Conservation (phyloP, 1,139 yeast genomes). For the Geotrichum carabidarum region DNA sequence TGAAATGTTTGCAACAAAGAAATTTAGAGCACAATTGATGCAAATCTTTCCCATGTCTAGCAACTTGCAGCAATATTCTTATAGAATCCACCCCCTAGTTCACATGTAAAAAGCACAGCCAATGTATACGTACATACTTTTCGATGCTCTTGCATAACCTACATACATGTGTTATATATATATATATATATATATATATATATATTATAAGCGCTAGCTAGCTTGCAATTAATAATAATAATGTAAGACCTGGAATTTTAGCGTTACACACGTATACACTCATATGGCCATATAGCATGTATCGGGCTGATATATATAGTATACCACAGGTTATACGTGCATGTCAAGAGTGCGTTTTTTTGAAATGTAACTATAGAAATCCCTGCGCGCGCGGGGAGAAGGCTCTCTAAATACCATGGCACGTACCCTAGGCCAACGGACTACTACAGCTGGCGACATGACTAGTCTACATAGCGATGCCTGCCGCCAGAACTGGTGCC, state of each 20-base stretch:
- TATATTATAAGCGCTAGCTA: not conserved
- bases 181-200: not conserved
- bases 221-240: no score
- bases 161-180: not conserved
- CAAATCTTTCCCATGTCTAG: no score
- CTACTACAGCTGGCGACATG: no score
- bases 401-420: not conserved
- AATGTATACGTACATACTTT: not conserved
- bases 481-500: not conserved
- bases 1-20: no score
- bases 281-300: no score
- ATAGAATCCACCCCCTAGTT: not conserved
- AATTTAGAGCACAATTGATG: no score
- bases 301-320: not conserved
- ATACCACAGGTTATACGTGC: not conserved
- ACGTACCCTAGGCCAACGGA: not conserved
- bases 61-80: not conserved
- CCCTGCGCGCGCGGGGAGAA: no score
- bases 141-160: not conserved
- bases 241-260: no score
- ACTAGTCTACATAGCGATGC: not conserved
- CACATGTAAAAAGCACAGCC: not conserved
- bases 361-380: not conserved
- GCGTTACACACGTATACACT: not conserved
- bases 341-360: not conserved